phyloP scores from a whole-genome alignment of 495 filamentous ascomycete genomes.

The Trichoderma virens region DNA sequence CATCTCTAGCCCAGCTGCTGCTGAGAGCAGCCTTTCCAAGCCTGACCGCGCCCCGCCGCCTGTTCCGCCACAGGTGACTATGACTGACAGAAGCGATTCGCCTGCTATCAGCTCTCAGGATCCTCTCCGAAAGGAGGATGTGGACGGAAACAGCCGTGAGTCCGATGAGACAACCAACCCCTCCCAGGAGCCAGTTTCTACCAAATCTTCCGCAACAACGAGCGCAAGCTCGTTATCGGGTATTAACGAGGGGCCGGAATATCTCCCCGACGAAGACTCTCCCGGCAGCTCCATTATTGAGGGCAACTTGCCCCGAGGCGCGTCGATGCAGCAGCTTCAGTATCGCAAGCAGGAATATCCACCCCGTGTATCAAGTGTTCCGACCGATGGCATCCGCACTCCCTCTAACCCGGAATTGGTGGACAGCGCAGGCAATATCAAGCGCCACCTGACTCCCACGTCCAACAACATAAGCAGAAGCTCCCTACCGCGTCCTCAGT shows the following conservation, averaged over 20 bases:
- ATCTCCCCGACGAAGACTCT: conserved; percentile 23
- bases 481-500: conserved; percentile 57
- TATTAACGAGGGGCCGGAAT: conserved; percentile 34
- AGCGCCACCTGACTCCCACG: conserved; percentile 51
- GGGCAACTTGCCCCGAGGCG: conserved; percentile 24
- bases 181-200: conserved; percentile 34
- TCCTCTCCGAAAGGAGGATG: conserved; percentile 22
- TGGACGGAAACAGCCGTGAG: conserved; percentile 39
- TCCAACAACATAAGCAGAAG: conserved; percentile 41
- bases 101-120: not conserved
- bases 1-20: not conserved
- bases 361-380: conserved; percentile 30
- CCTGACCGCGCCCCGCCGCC: not conserved
- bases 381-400: conserved; percentile 29
- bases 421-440: conserved; percentile 34
- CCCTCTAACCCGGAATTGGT: conserved; percentile 40
- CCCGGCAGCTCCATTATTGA: conserved; percentile 35
- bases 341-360: conserved; percentile 47
- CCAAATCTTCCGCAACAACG: conserved; percentile 38
- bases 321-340: conserved; percentile 44
- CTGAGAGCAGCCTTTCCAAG: not conserved
- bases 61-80: not conserved
- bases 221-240: conserved; percentile 44
- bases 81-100: not conserved
- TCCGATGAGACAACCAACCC: conserved; percentile 36